Evolutionary conservation across 1,139 yeast genomes (phyloP), one percentile per base, ranked within the genome.

Genomic region (Sugiyamaella paludigena): DNA sequence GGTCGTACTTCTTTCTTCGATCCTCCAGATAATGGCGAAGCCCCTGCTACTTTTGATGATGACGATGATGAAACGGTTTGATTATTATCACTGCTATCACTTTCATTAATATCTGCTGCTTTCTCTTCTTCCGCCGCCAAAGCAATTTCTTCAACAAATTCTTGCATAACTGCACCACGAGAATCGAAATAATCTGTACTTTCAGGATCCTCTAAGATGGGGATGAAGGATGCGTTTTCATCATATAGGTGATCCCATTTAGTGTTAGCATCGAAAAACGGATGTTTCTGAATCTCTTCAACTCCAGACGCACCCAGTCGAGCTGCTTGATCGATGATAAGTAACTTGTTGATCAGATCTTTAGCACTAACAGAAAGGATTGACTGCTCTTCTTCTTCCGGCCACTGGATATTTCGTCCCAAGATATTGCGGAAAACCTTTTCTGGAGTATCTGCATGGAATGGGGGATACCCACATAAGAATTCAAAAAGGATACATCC

Each of bases 401-500:
- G 98, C 98, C 98, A 94, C 53, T 84, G 87, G 42, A 92, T 85
- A 1, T 75, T 74, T 15, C 92, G 83, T 16, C 69, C 72, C 49
- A 89, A 71, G 41, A 94, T 92, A 58, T 88, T 89, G 48, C 81
- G 79, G 64, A 94, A 92, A 0, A 94, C 96, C 52, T 75, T 72
- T 44, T 84, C 87, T 0, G 97, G 95, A 0, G 91, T 76, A 6
- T 75, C 73, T 1, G 87, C 95, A 66, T 88, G 95, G 66, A 94
- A 94, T 2, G 99, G 99, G 0, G 98, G 97, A 63, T 83, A 87
- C 0, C 98, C 98, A 65, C 87, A 87, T 45, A 89, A 69, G 62
- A 92, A 84, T 67, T 94, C 99, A 71, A 92, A 94, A 48, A 91
- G 69, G 50, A 94, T 89, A 68, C 98, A 92, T 0, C 99, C 99